phyloP scores from a whole-genome alignment of 75 land plant species.

The Cupressus sempervirens region DNA sequence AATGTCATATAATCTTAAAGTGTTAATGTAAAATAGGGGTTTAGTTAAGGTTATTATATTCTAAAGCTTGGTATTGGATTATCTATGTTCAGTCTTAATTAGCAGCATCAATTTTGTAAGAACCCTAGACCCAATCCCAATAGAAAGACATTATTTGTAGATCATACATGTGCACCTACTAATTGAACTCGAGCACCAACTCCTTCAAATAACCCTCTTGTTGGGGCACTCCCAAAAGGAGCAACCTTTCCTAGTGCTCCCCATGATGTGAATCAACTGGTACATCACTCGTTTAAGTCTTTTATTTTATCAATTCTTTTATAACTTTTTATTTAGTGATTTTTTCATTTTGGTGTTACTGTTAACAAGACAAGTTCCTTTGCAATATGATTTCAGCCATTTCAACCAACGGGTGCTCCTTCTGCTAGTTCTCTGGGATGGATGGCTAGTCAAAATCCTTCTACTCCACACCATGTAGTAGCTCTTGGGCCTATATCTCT shows the following conservation, averaged over 20 bases:
- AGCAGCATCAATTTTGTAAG: constrained; percentile 94
- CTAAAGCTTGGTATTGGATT: background rate
- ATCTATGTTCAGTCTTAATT: constrained; percentile 60
- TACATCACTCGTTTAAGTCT: background rate
- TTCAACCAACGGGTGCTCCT: constrained; percentile 71
- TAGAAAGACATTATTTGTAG: constrained; percentile 79
- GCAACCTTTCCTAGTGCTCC: constrained; percentile 72
- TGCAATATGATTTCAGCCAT: constrained; percentile 38
- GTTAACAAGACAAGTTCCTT: background rate
- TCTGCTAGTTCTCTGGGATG: constrained; percentile 78
- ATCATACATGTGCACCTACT: constrained; percentile 71
- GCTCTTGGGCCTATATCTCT: constrained; percentile 65
- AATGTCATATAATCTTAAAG: background rate
- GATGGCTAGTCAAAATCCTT: constrained; percentile 74
- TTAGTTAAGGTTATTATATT: background rate
- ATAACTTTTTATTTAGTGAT: background rate
- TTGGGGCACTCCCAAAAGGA: constrained; percentile 60
- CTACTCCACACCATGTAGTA: constrained; percentile 60
- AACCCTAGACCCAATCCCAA: constrained; percentile 85
- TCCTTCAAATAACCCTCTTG: constrained; percentile 58
- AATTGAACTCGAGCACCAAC: constrained; percentile 73
- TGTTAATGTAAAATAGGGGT: background rate
- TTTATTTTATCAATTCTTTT: background rate
- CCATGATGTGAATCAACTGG: constrained; percentile 50
- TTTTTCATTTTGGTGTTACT: background rate